These are phyloP conservation scores for Thielaviopsis musarum DNA, from an alignment of 2,329 filamentous ascomycete species.

Conservation along the genomic window DNA sequence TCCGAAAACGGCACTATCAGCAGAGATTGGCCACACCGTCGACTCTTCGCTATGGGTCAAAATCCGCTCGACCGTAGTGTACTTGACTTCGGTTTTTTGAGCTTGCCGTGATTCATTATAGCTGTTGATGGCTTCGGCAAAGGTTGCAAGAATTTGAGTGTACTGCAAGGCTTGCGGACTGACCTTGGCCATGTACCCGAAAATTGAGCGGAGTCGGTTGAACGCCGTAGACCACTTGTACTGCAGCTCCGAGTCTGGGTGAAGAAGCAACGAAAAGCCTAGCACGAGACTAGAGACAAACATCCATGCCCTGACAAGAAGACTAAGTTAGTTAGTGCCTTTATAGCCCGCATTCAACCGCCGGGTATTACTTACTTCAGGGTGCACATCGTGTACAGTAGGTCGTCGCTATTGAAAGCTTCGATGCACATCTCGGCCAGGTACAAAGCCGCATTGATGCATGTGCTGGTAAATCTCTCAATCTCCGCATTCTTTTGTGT, in stretches of 20 bases:
- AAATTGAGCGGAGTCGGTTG: constrained; percentile 29
- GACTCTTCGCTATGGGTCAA: not conserved
- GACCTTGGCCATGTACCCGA: constrained; percentile 28
- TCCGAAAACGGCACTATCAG: not conserved
- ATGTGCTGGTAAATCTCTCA: constrained; percentile 25
- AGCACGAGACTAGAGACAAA: constrained; percentile 13
- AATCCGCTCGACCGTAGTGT: constrained; percentile 7
- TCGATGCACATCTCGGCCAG: constrained; percentile 32
- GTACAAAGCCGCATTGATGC: constrained; percentile 30
- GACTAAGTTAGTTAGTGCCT: not conserved
- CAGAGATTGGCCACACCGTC: not conserved
- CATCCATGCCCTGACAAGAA: constrained; percentile 10
- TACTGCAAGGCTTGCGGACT: constrained; percentile 42
- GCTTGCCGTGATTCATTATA: constrained; percentile 18
- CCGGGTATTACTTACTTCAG: constrained; percentile 25
- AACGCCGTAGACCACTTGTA: constrained; percentile 23
- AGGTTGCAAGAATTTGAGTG: constrained; percentile 32
- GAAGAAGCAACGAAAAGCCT: constrained; percentile 12
- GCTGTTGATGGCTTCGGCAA: constrained; percentile 28
- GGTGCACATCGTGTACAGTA: constrained; percentile 33
- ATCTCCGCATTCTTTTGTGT: no score
- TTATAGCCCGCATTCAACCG: no score
- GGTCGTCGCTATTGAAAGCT: constrained; percentile 22
- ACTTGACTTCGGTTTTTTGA: not conserved
- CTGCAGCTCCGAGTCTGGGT: not conserved